These are phyloP conservation scores for Erythrophleum fordii DNA, from an alignment of 306 rosid genomes.

Conservation along the genomic window DNA sequence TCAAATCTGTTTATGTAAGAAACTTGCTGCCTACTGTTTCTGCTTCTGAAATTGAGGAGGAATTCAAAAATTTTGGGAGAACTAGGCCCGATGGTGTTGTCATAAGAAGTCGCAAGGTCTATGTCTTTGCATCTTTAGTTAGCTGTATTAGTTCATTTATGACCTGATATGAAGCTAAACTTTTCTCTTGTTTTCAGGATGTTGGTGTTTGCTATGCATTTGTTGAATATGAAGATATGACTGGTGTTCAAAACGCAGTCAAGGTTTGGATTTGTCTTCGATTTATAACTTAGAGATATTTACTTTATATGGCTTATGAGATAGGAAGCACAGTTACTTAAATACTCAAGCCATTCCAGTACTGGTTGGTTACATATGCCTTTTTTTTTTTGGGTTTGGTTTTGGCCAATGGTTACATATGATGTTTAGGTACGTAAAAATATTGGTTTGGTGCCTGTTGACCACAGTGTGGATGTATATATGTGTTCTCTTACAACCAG, in stretches of 20 bases:
- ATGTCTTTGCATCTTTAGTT: conserved; percentile 16
- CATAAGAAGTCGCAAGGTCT: conserved; percentile 80
- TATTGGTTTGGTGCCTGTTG: no score
- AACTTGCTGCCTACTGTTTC: conserved; percentile 75
- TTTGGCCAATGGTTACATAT: no score
- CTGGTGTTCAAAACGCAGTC: conserved; percentile 85
- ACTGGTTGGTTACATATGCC: no score
- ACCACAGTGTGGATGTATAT: no score
- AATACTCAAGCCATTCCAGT: no score
- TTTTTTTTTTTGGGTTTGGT: no score
- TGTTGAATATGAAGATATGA: conserved; percentile 86
- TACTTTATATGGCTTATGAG: no score
- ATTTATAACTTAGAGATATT: not conserved
- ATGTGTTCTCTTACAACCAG: no score
- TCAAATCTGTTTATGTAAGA: conserved; percentile 79
- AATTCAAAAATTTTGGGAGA: conserved; percentile 70
- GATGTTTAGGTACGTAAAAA: no score
- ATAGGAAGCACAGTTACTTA: no score
- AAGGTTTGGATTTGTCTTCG: conserved; percentile 56
- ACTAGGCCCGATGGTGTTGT: conserved; percentile 70
- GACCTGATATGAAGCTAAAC: conserved; percentile 27
- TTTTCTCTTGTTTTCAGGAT: conserved; percentile 60
- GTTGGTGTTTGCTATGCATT: conserved; percentile 96
- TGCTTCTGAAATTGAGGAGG: conserved; percentile 76
- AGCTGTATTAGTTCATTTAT: conserved; percentile 15